Base-by-base conservation (phyloP, 2,329 filamentous ascomycete genomes). In the Curvularia spicifera region DNA sequence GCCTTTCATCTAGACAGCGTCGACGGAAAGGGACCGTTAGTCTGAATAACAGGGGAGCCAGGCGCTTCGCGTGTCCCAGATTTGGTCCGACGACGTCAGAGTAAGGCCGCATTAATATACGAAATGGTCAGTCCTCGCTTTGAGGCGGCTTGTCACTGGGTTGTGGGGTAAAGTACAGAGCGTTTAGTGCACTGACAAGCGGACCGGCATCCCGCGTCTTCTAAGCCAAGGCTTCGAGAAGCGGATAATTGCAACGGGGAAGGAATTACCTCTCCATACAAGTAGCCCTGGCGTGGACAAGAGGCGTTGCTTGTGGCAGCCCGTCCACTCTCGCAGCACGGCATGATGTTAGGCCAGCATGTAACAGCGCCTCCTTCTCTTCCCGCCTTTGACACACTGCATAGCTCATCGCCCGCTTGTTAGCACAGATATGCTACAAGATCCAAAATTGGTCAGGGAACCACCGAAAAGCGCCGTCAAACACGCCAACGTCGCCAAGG, bases 21-120 rank as follows among this genome's bases (percentile, higher is more conserved):
- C 15, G 9, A 40, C 35, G 13, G 15, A 40, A 50, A 15, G 15
- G 18, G 20, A 28, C n/a, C 2, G 22, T n/a, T 40, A 26, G 47
- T 35, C 35, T 18, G 18, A 9, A 50, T 28, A 22, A n/a, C 5
- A 40, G 22, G 33, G 33, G 22, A 15, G 10, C 9, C 22, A 40
- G 13, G 35, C 35, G n/a, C 47, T 18, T 39, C 4, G 15, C 7
- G 9, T 15, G 33, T 67, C 70, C 67, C 59, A 70, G 66, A 70
- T 58, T 57, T 67, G 62, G 60, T 40, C 57, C 50, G 48, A 53
- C 55, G 53, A 57, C 52, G 54, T 58, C 48, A 50, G 53, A 37
- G 13, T 45, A 60, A 59, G 51, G 53, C 56, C 56, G 53, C 22
- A 22, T 60, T 59, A 65, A 65, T 67, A 59, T 63, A 63, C 18